phyloP scores from a whole-genome alignment of 768 basidiomycete genomes.

The Coprinellus micaceus region DNA sequence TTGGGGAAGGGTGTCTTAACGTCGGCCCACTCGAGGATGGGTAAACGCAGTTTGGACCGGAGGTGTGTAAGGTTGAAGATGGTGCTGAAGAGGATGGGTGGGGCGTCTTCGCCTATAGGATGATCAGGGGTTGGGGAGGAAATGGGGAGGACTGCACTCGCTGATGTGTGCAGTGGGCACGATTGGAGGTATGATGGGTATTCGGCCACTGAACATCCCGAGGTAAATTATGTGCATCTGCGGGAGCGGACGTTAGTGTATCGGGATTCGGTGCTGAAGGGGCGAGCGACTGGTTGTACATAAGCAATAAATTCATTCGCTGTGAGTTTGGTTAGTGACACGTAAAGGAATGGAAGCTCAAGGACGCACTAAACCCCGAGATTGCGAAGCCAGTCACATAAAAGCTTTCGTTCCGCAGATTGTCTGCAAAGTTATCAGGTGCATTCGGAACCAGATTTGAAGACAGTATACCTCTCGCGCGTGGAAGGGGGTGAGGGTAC shows the following conservation, averaged over 20 bases:
- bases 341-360: background rate
- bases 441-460: no score
- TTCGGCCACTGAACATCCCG: background rate
- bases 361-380: background rate
- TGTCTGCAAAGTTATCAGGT: background rate
- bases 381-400: constrained; percentile 3
- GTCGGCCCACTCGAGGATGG: constrained; percentile 8
- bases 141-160: no score
- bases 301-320: background rate
- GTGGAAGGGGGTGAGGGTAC: no score
- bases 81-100: background rate
- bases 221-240: constrained; percentile 11
- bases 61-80: constrained; percentile 4
- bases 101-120: background rate
- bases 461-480: no score
- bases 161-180: background rate
- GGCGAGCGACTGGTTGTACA: background rate
- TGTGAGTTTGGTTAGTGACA: background rate
- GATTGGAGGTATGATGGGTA: constrained; percentile 6
- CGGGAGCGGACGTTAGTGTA: background rate
- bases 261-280: background rate
- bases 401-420: background rate
- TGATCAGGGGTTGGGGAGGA: no score
- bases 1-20: background rate
- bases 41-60: background rate